phyloP scores from a whole-genome alignment of 148 eudicot species.

The Mesembryanthemum crystallinum region DNA sequence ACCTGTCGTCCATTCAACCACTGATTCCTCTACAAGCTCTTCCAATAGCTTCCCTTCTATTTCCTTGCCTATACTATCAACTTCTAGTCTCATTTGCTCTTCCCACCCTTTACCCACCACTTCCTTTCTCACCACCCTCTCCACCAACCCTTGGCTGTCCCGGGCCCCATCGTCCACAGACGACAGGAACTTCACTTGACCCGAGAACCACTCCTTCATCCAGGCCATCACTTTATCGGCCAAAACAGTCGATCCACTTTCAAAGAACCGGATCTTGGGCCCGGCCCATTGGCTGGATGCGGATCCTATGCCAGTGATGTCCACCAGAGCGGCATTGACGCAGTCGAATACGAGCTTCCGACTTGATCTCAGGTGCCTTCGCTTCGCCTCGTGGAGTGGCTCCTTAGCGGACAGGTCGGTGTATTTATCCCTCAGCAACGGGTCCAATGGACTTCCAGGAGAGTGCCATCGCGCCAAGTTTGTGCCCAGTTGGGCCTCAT shows the following conservation, averaged over 20 bases:
- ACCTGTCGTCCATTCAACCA: conserved; percentile 61
- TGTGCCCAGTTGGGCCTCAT: conserved; percentile 37
- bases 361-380: conserved; percentile 57
- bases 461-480: conserved; percentile 65
- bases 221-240: conserved; percentile 56
- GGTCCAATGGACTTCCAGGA: conserved; percentile 76
- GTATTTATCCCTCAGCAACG: conserved; percentile 59
- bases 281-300: conserved; percentile 23
- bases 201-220: conserved; percentile 56
- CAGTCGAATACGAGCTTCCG: conserved; percentile 79
- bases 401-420: conserved; percentile 46
- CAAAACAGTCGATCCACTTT: conserved; percentile 22
- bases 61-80: conserved; percentile 53
- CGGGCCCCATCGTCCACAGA: conserved; percentile 29
- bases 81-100: conserved; percentile 46
- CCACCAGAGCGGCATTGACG: conserved; percentile 60
- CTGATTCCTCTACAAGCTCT: conserved; percentile 71
- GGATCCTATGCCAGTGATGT: conserved; percentile 37
- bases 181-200: conserved; percentile 36
- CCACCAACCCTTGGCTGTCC: conserved; percentile 62
- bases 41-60: conserved; percentile 70
- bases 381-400: conserved; percentile 51
- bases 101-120: conserved; percentile 75
- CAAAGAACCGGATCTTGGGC: conserved; percentile 1
- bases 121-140: conserved; percentile 67